A percentile compares a stretch with the other conserved stretches of the same genome.
These are phyloP conservation scores for Exophiala xenobiotica DNA, from an alignment of 2,329 filamentous ascomycete species.

Conservation along the genomic window DNA sequence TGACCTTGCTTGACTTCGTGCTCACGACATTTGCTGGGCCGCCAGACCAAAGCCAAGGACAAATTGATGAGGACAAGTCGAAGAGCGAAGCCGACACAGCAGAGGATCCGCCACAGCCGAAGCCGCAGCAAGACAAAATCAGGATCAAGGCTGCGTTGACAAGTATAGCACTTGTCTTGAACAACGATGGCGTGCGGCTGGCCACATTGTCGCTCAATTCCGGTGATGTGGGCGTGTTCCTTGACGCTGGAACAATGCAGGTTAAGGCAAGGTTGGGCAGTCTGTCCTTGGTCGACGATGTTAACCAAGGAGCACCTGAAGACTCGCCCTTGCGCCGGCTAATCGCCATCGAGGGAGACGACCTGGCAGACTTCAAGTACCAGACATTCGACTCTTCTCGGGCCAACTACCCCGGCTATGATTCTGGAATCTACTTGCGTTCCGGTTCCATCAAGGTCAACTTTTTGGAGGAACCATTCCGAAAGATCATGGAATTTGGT, in stretches of 20 bases:
- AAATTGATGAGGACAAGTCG: constrained; percentile 40
- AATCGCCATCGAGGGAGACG: constrained; percentile 91
- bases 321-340: constrained; percentile 80
- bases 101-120: constrained; percentile 12
- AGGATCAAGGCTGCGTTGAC: constrained; percentile 91
- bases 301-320: constrained; percentile 83
- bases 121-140: constrained; percentile 63
- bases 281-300: constrained; percentile 84
- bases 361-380: constrained; percentile 94
- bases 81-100: constrained; percentile 36
- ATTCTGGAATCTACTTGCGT: constrained; percentile 84
- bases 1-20: constrained; percentile 92
- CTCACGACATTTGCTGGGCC: constrained; percentile 81
- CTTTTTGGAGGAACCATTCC: constrained; percentile 94
- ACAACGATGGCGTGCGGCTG: constrained; percentile 93
- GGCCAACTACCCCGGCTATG: constrained; percentile 85
- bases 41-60: constrained; percentile 38
- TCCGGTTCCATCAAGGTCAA: constrained; percentile 96
- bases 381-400: constrained; percentile 84
- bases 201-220: constrained; percentile 91
- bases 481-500: constrained; percentile 95
- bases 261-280: constrained; percentile 85
- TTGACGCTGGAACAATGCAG: constrained; percentile 82
- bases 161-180: constrained; percentile 89
- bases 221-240: constrained; percentile 84